A percentile compares a stretch with the other conserved stretches of the same genome.
Conservation (phyloP, 164 flowering plant genomes). For the Vitis rotundifolia region DNA sequence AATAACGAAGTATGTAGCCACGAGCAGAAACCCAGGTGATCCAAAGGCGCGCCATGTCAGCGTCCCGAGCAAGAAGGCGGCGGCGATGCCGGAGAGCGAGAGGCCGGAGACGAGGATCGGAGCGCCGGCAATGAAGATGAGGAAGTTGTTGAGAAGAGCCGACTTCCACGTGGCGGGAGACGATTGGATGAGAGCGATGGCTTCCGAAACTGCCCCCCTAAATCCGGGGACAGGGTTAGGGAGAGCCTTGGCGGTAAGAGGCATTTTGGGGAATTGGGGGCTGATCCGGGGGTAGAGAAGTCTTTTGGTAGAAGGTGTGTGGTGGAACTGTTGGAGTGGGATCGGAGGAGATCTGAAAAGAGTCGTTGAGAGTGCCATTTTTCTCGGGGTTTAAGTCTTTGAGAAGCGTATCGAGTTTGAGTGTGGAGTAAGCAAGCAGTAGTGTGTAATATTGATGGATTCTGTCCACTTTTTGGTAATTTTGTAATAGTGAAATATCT, state of each 20-base stretch:
- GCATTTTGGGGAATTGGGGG: constrained; percentile 7
- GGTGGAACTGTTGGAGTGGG: not conserved
- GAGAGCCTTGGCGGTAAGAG: constrained; percentile 4
- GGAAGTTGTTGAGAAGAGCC: constrained; percentile 54
- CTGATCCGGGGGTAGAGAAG: not conserved
- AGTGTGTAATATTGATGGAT: too few relatives aligned
- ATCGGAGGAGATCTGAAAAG: constrained; percentile 1
- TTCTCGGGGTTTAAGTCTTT: too few relatives aligned
- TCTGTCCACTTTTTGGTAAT: too few relatives aligned
- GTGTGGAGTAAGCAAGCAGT: too few relatives aligned
- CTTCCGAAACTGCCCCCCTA: constrained; percentile 33
- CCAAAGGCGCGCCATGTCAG: constrained; percentile 95
- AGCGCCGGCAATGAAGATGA: constrained; percentile 76
- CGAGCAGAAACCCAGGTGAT: constrained; percentile 74
- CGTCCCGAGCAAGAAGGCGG: constrained; percentile 88
- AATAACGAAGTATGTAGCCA: constrained; percentile 77
- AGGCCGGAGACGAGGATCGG: constrained; percentile 79
- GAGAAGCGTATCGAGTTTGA: too few relatives aligned
- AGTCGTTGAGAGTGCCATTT: too few relatives aligned
- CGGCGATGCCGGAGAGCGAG: constrained; percentile 67
- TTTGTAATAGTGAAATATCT: too few relatives aligned
- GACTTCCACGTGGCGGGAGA: constrained; percentile 86
- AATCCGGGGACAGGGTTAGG: constrained; percentile 10
- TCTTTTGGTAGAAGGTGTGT: not conserved
- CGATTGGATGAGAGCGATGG: constrained; percentile 43